Base-by-base conservation (phyloP, 1,284 basidiomycete genomes). In the Cutaneotrichosporon daszewskae region DNA sequence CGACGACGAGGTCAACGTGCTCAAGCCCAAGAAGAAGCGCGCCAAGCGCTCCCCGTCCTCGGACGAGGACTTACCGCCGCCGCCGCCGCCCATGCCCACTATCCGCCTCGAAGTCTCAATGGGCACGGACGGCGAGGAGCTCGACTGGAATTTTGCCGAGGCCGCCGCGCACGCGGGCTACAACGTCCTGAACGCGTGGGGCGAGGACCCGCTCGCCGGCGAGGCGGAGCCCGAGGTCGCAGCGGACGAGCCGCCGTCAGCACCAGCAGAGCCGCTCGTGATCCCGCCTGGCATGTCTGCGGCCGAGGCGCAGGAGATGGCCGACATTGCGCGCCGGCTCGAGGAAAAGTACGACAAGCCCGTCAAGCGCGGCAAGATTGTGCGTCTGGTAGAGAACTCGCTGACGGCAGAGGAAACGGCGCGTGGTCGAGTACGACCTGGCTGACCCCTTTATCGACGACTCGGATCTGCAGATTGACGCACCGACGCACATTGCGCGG, bases 361-460 rank as follows among this genome's bases (percentile, higher is more conserved):
- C 18, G 22, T 16, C 35, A 57, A 54, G 45, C 54, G 53, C 49
- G 36, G 28, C 11, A 57, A 53, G 39, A 55, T n/a, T 3, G 40
- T 24, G 16, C 2, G 19, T 11, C 31, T 6, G 36, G 7, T 37
- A 12, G 24, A 13, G 19, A 8, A 19, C 18, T 5, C 23, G 28
- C 47, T 41, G 14, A 37, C 36, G n/a, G 9, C 23, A 32, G 34
- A 38, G 54, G 47, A 82, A 83, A 69, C 79, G 76, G 44, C 71
- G 74, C 4, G 73, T 74, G 0, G 68, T 78, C 18, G 83, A 85
- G 54, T 98, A 98, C 74, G 92, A 98, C 71, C 76, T 84, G 16
- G 76, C 78, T 1, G 94, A 98, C 71, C 86, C 88, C 0, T 97
- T 97, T 72, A 96, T 98, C 61, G 94, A 98, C 75, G 94, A 98